Evolutionary conservation across 2,329 filamentous ascomycete genomes (phyloP), one percentile per base, ranked within the genome.

Genomic region (Stemphylium lycopersici): DNA sequence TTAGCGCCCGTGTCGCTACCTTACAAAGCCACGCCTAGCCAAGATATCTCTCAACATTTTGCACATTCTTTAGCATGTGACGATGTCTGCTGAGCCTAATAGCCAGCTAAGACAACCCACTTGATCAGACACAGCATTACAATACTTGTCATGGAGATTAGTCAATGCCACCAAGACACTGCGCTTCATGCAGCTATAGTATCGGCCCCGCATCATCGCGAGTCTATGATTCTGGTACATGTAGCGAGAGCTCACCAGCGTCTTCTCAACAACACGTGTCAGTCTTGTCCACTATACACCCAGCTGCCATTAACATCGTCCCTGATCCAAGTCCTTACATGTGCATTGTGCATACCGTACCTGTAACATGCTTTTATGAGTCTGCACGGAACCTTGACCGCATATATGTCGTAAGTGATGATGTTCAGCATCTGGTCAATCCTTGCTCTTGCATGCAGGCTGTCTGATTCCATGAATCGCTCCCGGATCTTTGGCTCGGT

Each of bases 191-290:
- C 40, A 42, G 44, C 24, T 48, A 24, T 45, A 46, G 22, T 40
- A n/a, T 41, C 43, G 40, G 56, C 52, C 48, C 36, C 52, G 37
- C 52, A 22, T 41, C 13, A 18, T 46, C 12, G 15, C 44, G 29
- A 39, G 10, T 22, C 32, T 10, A 16, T 29, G 24, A 44, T 47
- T 26, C 26, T 39, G 33, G 15, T 41, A 36, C 22, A 37, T 52
- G 22, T 26, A 40, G 44, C 29, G 13, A 40, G 45, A 16, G 31
- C 12, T 26, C 15, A 36, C 31, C 44, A 39, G 32, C 18, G 45
- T 24, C 24, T 20, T 34, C 43, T 41, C 40, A 39, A 44, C 33
- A 32, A 32, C 39, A 31, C 37, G 26, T 24, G 54, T 37, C 26
- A 45, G 15, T 32, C 20, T 20, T 33, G 42, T 38, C 34, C 43